Percentiles rank a stretch among this genome's conserved stretches.
These are phyloP conservation scores for Naematelia encephala DNA, from an alignment of 768 basidiomycete species.

Conservation along the genomic window DNA sequence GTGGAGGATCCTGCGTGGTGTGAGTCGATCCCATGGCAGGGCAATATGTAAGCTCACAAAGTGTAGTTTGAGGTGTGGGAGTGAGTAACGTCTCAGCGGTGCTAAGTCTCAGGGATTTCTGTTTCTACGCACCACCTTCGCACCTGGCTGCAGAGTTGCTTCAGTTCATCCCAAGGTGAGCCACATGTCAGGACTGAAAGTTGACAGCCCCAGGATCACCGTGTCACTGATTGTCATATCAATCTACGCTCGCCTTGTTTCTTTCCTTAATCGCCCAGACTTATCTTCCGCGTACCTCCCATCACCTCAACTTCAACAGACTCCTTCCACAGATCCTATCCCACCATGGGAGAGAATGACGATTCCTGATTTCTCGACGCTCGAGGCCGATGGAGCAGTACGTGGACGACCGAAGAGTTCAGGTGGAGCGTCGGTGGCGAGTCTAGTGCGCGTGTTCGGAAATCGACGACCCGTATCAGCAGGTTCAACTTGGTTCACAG, in stretches of 20 bases:
- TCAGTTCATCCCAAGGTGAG: conserved; percentile 22
- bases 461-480: background rate
- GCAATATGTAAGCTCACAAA: too few relatives aligned
- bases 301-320: background rate
- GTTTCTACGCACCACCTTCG: conserved; percentile 10
- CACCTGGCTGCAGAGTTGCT: conserved; percentile 12
- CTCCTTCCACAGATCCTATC: background rate
- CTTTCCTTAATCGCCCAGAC: conserved; percentile 23
- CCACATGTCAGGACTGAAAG: background rate
- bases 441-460: background rate
- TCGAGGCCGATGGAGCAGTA: background rate
- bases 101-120: conserved; percentile 9
- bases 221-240: conserved; percentile 17
- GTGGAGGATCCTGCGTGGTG: conserved; percentile 12
- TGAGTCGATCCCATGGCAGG: conserved; percentile 3
- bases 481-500: background rate
- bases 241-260: conserved; percentile 19
- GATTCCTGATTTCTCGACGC: conserved; percentile 15
- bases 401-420: background rate
- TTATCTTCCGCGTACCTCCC: conserved; percentile 8
- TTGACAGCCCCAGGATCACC: background rate
- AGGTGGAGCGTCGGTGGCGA: background rate
- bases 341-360: conserved; percentile 27
- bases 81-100: conserved; percentile 1
- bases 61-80: background rate